A percentile compares a stretch with the other conserved stretches of the same genome.
Conservation (phyloP, 2,329 filamentous ascomycete genomes). For the Fusarium sp. region DNA sequence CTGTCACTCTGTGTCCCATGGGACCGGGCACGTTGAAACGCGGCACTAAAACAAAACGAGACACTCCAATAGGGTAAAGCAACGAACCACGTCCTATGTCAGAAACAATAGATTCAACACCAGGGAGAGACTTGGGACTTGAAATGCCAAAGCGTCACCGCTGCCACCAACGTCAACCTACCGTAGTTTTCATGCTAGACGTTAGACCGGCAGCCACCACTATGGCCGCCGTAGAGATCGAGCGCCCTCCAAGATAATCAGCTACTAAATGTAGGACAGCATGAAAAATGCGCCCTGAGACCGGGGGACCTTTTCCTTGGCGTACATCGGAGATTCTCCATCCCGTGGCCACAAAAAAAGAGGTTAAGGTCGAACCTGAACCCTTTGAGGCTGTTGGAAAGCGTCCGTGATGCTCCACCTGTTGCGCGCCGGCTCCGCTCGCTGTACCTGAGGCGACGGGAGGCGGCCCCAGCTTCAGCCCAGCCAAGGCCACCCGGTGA, state of each 20-base stretch:
- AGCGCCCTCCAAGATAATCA: background rate
- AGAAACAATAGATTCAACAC: background rate
- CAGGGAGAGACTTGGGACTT: background rate
- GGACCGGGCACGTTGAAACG: background rate
- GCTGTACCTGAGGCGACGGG: conserved; percentile 1
- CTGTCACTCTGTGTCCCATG: background rate
- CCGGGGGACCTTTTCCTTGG: background rate
- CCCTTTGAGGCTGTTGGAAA: background rate
- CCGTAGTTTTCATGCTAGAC: background rate
- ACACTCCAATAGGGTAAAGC: background rate
- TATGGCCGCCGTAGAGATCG: background rate
- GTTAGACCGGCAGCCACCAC: background rate
- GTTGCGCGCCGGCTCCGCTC: background rate
- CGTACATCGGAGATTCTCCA: background rate
- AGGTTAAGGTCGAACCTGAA: background rate
- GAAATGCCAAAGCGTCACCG: background rate
- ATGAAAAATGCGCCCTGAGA: background rate
- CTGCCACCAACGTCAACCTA: background rate
- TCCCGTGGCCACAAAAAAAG: background rate
- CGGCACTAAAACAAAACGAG: background rate
- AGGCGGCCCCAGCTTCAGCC: background rate
- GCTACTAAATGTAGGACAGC: background rate
- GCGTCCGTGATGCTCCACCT: background rate
- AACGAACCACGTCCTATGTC: background rate
- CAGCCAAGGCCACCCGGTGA: background rate